These are phyloP conservation scores for Trichoderma asperellum DNA, from an alignment of 2,329 filamentous ascomycete genomes.

Conservation along the genomic window DNA sequence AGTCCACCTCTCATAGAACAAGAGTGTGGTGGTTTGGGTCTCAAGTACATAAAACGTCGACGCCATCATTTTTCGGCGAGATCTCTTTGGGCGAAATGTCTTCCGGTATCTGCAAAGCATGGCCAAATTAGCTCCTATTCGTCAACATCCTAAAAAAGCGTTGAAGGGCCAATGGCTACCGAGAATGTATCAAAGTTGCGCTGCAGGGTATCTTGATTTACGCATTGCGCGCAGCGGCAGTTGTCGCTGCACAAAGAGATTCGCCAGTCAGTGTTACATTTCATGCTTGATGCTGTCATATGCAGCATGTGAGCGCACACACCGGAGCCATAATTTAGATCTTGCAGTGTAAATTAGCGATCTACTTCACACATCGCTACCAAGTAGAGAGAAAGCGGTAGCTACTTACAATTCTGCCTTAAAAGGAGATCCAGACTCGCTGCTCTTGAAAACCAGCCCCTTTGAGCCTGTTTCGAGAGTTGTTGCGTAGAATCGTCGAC, in stretches of 20 bases:
- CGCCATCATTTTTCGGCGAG: constrained; percentile 36
- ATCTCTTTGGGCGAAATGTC: constrained; percentile 39
- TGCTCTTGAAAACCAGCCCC: constrained; percentile 26
- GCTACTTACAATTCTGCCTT: constrained; percentile 27
- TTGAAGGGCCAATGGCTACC: constrained; percentile 33
- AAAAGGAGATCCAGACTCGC: neutral
- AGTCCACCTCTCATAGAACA: neutral
- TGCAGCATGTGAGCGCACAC: constrained; percentile 13
- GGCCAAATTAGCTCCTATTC: neutral
- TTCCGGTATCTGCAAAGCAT: constrained; percentile 38
- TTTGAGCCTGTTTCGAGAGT: constrained; percentile 21
- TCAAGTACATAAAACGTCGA: constrained; percentile 43
- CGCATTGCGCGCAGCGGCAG: constrained; percentile 48
- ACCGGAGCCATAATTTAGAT: constrained; percentile 35
- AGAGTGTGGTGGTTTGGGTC: neutral
- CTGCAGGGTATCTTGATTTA: constrained; percentile 50
- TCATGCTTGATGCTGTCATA: constrained; percentile 2
- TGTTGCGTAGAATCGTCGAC: constrained; percentile 29
- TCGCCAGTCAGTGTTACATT: neutral
- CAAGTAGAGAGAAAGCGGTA: neutral
- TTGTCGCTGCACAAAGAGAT: constrained; percentile 43
- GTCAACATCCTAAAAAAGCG: too few species aligned
- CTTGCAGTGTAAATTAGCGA: constrained; percentile 11
- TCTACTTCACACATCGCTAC: neutral
- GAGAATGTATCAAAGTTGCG: constrained; percentile 49